Evolutionary conservation across 2,329 filamentous ascomycete genomes (phyloP), one percentile per base, ranked within the genome.

Genomic region (Taxawa tesnikishii): DNA sequence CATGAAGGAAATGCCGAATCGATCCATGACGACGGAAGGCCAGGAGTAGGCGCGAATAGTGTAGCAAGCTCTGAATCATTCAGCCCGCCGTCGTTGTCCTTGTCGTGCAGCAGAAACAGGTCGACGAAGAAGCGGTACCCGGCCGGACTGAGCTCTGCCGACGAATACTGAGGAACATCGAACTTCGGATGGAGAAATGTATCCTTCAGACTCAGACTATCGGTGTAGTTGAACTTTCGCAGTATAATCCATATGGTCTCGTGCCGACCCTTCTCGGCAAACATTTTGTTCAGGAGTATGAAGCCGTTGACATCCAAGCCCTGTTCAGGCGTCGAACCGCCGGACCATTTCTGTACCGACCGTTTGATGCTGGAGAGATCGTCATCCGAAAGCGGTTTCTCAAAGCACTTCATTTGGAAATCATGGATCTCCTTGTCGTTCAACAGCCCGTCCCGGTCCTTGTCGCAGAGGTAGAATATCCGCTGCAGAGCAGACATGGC

Each of bases 191-290:
- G 83, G 15, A 98, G 67, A 51, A 94, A 96, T 44, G 68, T 82
- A 50, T 96, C 87, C 48, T 88, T 84, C 24, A 98, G 63, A 40
- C 83, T 93, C 28, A 98, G 62, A 53, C 85, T 94, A 60, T 96
- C 90, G 0, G 88, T 94, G 50, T 98, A 96, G 48, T 93, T 83
- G 46, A 94, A 94, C 44, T 90, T 87, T 36, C 90, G 75, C 39
- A 98, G 60, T 38, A 98, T 94, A 39, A 93, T 85, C 90, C 90
- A 98, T 26, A 96, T 90, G 0, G 90, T 98, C 59, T 98, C 90
- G 52, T 98, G 90, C 9, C 90, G 80, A 9, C 90, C 90, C 54
- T 96, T 96, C 53, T 96, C 88, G 0, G 87, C 90, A 53, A 94
- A 98, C 36, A 96, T 74, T 58, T 87, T 94, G 61, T 96, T 96